Percentiles rank a stretch among this genome's conserved stretches.
Conservation (phyloP, 2,329 filamentous ascomycete genomes). For the Diaporthe caulivora region DNA sequence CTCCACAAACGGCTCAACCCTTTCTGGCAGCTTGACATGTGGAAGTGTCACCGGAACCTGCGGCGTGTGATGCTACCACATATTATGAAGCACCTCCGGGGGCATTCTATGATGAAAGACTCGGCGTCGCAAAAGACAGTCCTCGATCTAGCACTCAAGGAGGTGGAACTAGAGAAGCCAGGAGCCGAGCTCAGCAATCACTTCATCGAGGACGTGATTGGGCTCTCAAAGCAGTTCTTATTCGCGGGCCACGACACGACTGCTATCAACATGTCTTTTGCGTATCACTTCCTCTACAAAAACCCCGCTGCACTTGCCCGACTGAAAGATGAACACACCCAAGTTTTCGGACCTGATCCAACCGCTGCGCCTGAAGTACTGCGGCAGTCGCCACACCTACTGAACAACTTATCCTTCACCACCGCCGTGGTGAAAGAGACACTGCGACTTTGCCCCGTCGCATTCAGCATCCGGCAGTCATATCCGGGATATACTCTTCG, state of each 20-base stretch:
- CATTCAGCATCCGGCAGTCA: constrained; percentile 52
- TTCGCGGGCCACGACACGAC: constrained; percentile 38
- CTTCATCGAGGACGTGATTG: constrained; percentile 30
- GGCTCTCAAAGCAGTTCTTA: constrained; percentile 46
- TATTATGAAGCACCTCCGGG: constrained; percentile 3
- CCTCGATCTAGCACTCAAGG: constrained; percentile 44
- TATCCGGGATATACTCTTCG: constrained; percentile 49
- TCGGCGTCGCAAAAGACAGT: constrained; percentile 40
- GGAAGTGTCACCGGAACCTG: constrained; percentile 8
- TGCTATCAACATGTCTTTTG: constrained; percentile 26
- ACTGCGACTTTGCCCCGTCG: constrained; percentile 64
- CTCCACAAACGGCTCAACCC: constrained; percentile 32
- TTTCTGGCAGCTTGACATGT: constrained; percentile 14
- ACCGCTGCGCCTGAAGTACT: constrained; percentile 49
- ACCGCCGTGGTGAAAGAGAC: constrained; percentile 66
- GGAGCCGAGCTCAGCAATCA: not conserved
- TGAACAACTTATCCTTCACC: constrained; percentile 65
- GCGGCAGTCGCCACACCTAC: constrained; percentile 55
- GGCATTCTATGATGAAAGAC: not conserved
- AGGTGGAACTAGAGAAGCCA: constrained; percentile 30
- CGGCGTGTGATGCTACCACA: constrained; percentile 27
- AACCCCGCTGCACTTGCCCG: constrained; percentile 43
- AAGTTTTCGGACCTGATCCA: constrained; percentile 45
- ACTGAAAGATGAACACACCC: constrained; percentile 45
- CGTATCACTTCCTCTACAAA: constrained; percentile 41